phyloP scores from a whole-genome alignment of 768 basidiomycete species.

The Trametopsis cervina region DNA sequence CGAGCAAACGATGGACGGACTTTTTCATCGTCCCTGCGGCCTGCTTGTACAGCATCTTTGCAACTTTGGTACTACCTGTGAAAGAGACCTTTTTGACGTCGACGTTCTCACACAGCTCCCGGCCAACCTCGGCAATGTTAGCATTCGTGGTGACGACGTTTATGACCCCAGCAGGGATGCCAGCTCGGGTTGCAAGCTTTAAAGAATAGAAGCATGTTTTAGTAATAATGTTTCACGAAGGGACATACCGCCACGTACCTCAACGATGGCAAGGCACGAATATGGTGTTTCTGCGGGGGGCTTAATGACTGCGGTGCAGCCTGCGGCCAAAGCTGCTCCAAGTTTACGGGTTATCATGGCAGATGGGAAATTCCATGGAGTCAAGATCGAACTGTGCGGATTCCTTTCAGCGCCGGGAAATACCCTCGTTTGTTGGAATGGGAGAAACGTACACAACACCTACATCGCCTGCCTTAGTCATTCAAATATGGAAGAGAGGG shows the following conservation, averaged over 20 bases:
- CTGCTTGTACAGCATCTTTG: slow-evolving; percentile 67
- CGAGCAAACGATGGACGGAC: slow-evolving; percentile 31
- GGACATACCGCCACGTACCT: slow-evolving; percentile 38
- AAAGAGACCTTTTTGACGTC: slow-evolving; percentile 85
- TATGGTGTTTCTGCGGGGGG: slow-evolving; percentile 95
- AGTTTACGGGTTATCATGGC: slow-evolving; percentile 93
- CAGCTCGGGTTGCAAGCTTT: slow-evolving; percentile 81
- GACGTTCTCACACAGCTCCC: slow-evolving; percentile 89
- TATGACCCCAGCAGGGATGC: slow-evolving; percentile 90
- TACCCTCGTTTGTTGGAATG: too few relatives aligned
- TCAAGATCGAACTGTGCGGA: slow-evolving; percentile 57
- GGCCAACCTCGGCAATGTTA: slow-evolving; percentile 81
- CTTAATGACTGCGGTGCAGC: slow-evolving; percentile 95
- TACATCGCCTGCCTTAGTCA: slow-evolving; percentile 26
- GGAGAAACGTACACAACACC: slow-evolving; percentile 38
- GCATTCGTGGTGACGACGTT: slow-evolving; percentile 89
- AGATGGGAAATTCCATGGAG: slow-evolving; percentile 93
- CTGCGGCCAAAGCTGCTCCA: slow-evolving; percentile 85
- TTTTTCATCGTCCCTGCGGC: slow-evolving; percentile 78
- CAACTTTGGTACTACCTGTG: slow-evolving; percentile 82
- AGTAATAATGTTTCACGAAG: neutral
- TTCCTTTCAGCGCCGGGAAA: too few relatives aligned
- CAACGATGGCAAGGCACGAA: slow-evolving; percentile 85
- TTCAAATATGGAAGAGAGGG: slow-evolving; percentile 23
- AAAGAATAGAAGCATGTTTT: neutral